A percentile compares a stretch with the other conserved stretches of the same genome.
These are phyloP conservation scores for Petrea volubilis DNA, from an alignment of 257 asterid species.

Conservation along the genomic window DNA sequence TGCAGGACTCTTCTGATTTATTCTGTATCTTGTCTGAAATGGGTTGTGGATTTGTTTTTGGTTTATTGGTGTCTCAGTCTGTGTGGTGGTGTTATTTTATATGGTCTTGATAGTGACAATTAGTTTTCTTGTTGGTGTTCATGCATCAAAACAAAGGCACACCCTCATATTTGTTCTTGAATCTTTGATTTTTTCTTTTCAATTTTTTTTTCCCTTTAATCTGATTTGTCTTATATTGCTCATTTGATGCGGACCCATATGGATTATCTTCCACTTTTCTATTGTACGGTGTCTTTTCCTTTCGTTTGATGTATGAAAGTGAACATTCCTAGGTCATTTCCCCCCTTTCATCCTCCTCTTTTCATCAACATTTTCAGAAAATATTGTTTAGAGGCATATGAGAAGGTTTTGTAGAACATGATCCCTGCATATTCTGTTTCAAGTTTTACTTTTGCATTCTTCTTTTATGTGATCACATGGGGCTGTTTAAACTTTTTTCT, in stretches of 20 bases:
- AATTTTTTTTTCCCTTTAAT: not conserved
- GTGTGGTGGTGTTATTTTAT: conserved; percentile 16
- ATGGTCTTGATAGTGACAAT: conserved; percentile 30
- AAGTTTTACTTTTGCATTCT: conserved; percentile 18
- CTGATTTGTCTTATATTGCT: conserved; percentile 23
- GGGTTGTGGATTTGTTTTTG: conserved; percentile 33
- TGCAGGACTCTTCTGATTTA: conserved; percentile 14
- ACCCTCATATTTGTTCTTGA: conserved; percentile 16
- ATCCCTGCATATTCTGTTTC: conserved; percentile 24
- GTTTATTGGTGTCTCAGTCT: conserved; percentile 9
- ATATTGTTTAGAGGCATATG: conserved; percentile 21
- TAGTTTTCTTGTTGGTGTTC: conserved; percentile 20
- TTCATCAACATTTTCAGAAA: conserved; percentile 19
- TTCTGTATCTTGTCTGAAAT: conserved; percentile 34
- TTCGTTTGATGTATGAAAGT: conserved; percentile 21
- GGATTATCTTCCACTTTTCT: conserved; percentile 15
- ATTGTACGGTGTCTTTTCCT: not conserved
- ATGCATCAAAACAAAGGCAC: conserved; percentile 15
- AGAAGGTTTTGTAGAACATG: conserved; percentile 25
- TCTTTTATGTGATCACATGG: conserved; percentile 37
- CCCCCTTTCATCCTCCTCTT: conserved; percentile 15
- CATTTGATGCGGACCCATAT: conserved; percentile 22
- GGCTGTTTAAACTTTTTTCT: conserved; percentile 13
- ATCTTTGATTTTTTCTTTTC: not conserved
- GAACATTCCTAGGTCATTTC: conserved; percentile 28